Conservation (phyloP, 2,329 filamentous ascomycete genomes). For the Cryphonectria nitschkei region DNA sequence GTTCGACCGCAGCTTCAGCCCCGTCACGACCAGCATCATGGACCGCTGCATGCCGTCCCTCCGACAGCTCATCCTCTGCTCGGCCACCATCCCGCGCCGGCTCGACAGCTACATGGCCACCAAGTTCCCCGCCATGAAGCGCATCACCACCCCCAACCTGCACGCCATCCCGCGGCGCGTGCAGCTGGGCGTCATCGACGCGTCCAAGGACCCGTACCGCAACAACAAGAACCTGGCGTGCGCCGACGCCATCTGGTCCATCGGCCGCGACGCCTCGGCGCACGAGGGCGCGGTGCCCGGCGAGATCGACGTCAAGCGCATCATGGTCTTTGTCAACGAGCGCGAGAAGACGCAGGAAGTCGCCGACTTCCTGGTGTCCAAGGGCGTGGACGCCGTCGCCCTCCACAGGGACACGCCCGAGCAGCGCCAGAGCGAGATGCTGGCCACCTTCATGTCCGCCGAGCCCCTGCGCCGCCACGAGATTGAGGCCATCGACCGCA, state of each 20-base stretch:
- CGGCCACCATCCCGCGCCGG: slow-evolving; percentile 89
- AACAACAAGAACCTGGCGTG: slow-evolving; percentile 93
- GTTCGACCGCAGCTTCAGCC: slow-evolving; percentile 88
- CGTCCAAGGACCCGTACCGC: slow-evolving; percentile 88
- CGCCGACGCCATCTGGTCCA: slow-evolving; percentile 91
- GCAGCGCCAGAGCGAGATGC: slow-evolving; percentile 74
- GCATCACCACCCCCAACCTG: slow-evolving; percentile 91
- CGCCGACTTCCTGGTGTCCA: slow-evolving; percentile 75
- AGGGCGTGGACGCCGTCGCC: slow-evolving; percentile 86
- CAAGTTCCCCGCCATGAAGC: slow-evolving; percentile 79
- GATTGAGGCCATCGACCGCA: slow-evolving; percentile 37
- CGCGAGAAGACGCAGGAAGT: slow-evolving; percentile 85
- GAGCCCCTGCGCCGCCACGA: slow-evolving; percentile 42
- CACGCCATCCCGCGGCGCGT: slow-evolving; percentile 95
- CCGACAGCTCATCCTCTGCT: slow-evolving; percentile 88
- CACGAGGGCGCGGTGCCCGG: slow-evolving; percentile 61
- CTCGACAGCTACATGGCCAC: slow-evolving; percentile 83
- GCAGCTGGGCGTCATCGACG: slow-evolving; percentile 90
- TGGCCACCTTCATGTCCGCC: slow-evolving; percentile 71
- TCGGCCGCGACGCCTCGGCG: slow-evolving; percentile 73
- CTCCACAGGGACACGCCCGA: slow-evolving; percentile 84
- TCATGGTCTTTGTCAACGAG: slow-evolving; percentile 97
- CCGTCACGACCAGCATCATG: slow-evolving; percentile 80
- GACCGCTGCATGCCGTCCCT: slow-evolving; percentile 81
- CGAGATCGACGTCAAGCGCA: slow-evolving; percentile 72